Base-by-base conservation (phyloP, 345 rosid species). In the Populus pruinosa region DNA sequence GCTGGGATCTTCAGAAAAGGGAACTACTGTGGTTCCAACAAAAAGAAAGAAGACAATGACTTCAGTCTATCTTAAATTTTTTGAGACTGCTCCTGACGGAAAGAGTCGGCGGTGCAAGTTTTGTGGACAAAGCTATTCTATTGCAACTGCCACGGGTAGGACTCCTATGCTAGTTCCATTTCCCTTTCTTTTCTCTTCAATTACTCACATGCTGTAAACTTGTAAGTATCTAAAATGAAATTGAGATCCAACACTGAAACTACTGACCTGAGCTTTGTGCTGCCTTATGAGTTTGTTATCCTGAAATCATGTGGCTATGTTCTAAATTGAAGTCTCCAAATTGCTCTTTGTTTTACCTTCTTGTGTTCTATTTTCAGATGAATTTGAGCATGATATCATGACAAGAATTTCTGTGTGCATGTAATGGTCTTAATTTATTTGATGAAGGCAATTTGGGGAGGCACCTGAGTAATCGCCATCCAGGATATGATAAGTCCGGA, bases 31-130 rank as follows among this genome's bases (percentile, higher is more conserved):
- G 75, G 82, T 88, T 71, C 73, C 85, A 5, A 80, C 94, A 36
- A 94, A 94, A 83, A 89, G 99, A 61, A 95, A 93, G 88, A 95
- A 95, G 88, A 93, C 98, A 0, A 91, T 93, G 99, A 95, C 99
- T n/a, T 95, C 99, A 8, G 92, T 93, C 16, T 94, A 86, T 83
- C 98, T 94, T 61, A 95, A 91, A 82, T 91, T 87, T 75, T 94
- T 95, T 61, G 97, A 93, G 85, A 93, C 94, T 63, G 90, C 97
- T 50, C 71, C 90, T 67, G 98, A 93, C 79, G 91, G 91, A 74
- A 95, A 91, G 85, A 93, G 92, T 78, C 87, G 99, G 41, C 87
- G 91, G 78, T 95, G 99, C 91, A 95, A 91, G 86, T 91, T 93
- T 87, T 93, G 98, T 56, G 93, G 96, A 39, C 98, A 94, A 84